These are phyloP conservation scores for Penicillium sp. DNA, from an alignment of 2,329 filamentous ascomycete species.

Conservation along the genomic window DNA sequence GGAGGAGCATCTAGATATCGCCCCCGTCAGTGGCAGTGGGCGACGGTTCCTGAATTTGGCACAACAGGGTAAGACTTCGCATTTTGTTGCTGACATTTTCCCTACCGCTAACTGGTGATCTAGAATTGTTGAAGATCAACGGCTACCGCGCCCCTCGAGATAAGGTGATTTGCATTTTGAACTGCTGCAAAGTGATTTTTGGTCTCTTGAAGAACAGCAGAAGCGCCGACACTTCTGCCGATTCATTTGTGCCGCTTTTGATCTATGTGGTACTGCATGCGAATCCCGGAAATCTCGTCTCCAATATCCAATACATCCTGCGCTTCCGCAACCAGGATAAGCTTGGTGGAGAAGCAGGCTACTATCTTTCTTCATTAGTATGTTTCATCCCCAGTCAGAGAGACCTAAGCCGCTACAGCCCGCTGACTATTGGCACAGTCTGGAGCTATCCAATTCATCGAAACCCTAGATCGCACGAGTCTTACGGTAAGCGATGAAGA, in stretches of 20 bases:
- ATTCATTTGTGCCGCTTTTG: conserved; percentile 91
- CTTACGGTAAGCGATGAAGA: conserved; percentile 93
- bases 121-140: conserved; percentile 93
- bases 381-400: conserved; percentile 27
- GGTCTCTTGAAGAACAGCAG: conserved; percentile 89
- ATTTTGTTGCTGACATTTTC: neutral
- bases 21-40: conserved; percentile 79
- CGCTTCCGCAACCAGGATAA: conserved; percentile 98
- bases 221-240: conserved; percentile 83
- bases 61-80: conserved; percentile 68
- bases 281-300: conserved; percentile 92
- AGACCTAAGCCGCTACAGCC: neutral
- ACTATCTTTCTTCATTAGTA: conserved; percentile 93
- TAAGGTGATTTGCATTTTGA: conserved; percentile 97
- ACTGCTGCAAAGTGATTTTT: conserved; percentile 99
- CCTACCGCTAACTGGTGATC: conserved; percentile 26
- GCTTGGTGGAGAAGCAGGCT: conserved; percentile 93
- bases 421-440: conserved; percentile 28
- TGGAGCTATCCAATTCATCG: conserved; percentile 93
- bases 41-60: conserved; percentile 85
- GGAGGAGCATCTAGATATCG: conserved; percentile 92
- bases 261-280: conserved; percentile 96
- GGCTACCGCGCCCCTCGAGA: conserved; percentile 95
- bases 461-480: conserved; percentile 91
- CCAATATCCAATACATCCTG: conserved; percentile 97